Percentiles rank a stretch among this genome's conserved stretches.
These are phyloP conservation scores for Mortierella sp. DNA, from an alignment of 371 early-diverging fungal genomes.

Conservation along the genomic window DNA sequence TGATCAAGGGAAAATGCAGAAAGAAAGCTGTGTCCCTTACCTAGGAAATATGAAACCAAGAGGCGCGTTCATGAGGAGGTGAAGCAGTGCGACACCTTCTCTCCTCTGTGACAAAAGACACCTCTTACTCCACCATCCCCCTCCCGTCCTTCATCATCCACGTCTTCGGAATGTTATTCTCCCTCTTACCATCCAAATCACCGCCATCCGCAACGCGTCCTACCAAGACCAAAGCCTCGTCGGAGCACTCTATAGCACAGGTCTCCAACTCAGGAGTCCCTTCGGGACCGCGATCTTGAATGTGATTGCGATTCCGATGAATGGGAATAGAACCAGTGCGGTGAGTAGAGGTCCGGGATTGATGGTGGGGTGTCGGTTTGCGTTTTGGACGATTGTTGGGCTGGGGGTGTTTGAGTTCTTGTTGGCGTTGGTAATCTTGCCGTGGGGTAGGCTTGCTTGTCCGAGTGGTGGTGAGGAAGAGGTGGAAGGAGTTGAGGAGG, in stretches of 20 bases:
- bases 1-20: too few relatives aligned
- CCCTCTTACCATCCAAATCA: slow-evolving; percentile 37
- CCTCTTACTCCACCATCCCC: slow-evolving; percentile 32
- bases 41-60: too few relatives aligned
- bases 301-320: slow-evolving; percentile 35
- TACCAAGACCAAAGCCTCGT: slow-evolving; percentile 48
- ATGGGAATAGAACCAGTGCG: slow-evolving; percentile 13
- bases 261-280: slow-evolving; percentile 41
- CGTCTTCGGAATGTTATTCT: slow-evolving; percentile 29
- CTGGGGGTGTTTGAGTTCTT: slow-evolving; percentile 30
- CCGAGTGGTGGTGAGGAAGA: background rate
- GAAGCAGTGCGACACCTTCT: slow-evolving; percentile 3
- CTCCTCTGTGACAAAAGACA: slow-evolving; percentile 57
- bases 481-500: background rate
- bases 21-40: too few relatives aligned
- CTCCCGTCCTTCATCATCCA: slow-evolving; percentile 47
- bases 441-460: slow-evolving; percentile 39
- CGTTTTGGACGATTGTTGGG: slow-evolving; percentile 34
- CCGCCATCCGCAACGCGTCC: slow-evolving; percentile 39
- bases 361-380: slow-evolving; percentile 42
- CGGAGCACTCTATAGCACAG: slow-evolving; percentile 45
- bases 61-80: too few relatives aligned
- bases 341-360: slow-evolving; percentile 19
- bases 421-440: slow-evolving; percentile 16
- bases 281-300: slow-evolving; percentile 46